Evolutionary conservation across 768 basidiomycete genomes (phyloP).

Genomic region (Postia placenta): DNA sequence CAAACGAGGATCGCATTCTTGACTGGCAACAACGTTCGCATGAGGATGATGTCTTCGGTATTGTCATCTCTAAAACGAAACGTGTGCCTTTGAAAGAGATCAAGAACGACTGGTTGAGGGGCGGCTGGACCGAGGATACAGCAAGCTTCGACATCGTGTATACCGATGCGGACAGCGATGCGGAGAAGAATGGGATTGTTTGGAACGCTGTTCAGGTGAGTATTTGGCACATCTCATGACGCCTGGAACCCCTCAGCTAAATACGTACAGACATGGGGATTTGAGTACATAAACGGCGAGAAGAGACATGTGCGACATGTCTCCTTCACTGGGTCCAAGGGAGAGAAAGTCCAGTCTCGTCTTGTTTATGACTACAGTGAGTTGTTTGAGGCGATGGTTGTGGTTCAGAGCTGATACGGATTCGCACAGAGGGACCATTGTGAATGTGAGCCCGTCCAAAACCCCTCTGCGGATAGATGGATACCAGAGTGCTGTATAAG

Average conservation of each 20-base stretch:
- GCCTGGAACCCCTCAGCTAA: neutral
- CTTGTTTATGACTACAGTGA: constrained; percentile 67
- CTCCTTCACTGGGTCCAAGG: constrained; percentile 55
- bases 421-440: too few relatives aligned
- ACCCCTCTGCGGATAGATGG: too few relatives aligned
- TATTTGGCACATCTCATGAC: constrained; percentile 1
- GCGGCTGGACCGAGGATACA: constrained; percentile 37
- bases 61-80: constrained; percentile 36
- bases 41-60: constrained; percentile 59
- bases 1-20: constrained; percentile 50
- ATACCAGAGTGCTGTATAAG: too few relatives aligned
- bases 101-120: constrained; percentile 30
- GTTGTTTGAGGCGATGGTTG: constrained; percentile 26
- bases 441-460: too few relatives aligned
- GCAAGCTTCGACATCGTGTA: constrained; percentile 29
- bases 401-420: too few relatives aligned
- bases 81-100: constrained; percentile 25
- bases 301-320: constrained; percentile 57
- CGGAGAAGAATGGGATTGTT: constrained; percentile 48
- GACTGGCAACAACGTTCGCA: constrained; percentile 47
- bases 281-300: constrained; percentile 51
- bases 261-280: constrained; percentile 48
- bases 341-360: constrained; percentile 48
- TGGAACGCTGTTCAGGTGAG: constrained; percentile 66
- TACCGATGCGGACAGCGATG: constrained; percentile 48